These are phyloP conservation scores for Euphorbia schlechtendalii DNA, from an alignment of 441 rosid genomes.

Conservation along the genomic window DNA sequence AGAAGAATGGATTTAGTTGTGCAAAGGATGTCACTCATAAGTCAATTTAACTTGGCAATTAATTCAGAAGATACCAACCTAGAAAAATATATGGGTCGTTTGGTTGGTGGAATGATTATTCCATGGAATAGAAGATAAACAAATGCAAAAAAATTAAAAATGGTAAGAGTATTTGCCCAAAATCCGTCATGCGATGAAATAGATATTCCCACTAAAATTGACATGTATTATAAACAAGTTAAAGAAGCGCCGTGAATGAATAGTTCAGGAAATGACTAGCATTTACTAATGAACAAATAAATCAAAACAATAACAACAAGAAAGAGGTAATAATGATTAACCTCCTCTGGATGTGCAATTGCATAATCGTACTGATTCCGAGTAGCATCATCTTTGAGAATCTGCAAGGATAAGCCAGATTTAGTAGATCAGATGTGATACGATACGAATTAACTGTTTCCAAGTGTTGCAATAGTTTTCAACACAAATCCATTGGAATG, in stretches of 20 bases:
- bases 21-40: background rate
- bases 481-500: background rate
- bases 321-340: slow-evolving; percentile 16
- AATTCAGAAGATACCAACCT: background rate
- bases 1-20: background rate
- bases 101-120: too few species aligned
- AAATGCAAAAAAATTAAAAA: too few species aligned
- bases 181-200: background rate
- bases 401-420: slow-evolving; percentile 36
- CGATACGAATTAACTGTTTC: background rate
- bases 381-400: slow-evolving; percentile 88
- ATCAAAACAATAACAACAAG: background rate
- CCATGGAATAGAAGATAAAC: too few species aligned
- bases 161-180: too few species aligned
- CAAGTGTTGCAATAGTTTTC: background rate
- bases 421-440: background rate
- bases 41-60: too few species aligned
- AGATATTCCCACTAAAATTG: background rate
- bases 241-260: background rate
- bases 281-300: background rate
- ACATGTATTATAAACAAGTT: background rate
- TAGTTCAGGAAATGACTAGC: slow-evolving; percentile 3
- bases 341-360: slow-evolving; percentile 94
- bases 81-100: background rate
- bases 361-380: slow-evolving; percentile 91